A percentile compares a stretch with the other conserved stretches of the same genome.
These are phyloP conservation scores for Diddensiella santjacobensis DNA, from an alignment of 805 yeast genomes.

Conservation along the genomic window DNA sequence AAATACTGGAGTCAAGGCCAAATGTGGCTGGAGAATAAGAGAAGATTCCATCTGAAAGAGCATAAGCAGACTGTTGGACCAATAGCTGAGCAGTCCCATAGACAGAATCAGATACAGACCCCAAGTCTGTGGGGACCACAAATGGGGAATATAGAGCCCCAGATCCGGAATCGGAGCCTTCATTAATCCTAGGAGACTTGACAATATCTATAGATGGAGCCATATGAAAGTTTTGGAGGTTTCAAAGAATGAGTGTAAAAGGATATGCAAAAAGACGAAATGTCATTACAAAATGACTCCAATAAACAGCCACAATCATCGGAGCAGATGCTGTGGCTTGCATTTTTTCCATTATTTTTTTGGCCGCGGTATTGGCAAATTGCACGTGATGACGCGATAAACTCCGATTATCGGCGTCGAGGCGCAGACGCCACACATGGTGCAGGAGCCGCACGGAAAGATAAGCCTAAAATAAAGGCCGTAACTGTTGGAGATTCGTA, in stretches of 20 bases:
- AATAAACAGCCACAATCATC: conserved; percentile 4
- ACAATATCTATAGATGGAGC: conserved; percentile 17
- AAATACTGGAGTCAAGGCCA: conserved; percentile 55
- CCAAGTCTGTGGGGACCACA: conserved; percentile 22
- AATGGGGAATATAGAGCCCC: conserved; percentile 12
- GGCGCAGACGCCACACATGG: not conserved
- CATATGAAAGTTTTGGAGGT: conserved; percentile 2
- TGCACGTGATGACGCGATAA: not conserved
- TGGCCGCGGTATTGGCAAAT: not conserved
- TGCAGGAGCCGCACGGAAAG: not conserved
- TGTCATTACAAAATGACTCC: too few relatives aligned
- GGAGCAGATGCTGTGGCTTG: conserved; percentile 4
- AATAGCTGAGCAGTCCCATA: conserved; percentile 27
- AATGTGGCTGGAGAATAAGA: conserved; percentile 66
- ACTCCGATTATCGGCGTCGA: not conserved
- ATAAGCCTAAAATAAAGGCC: not conserved
- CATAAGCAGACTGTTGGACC: conserved; percentile 34
- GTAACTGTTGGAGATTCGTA: too few relatives aligned
- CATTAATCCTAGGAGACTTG: conserved; percentile 3
- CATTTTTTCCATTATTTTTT: not conserved
- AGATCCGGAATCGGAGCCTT: not conserved
- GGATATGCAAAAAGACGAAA: not conserved
- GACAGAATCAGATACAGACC: conserved; percentile 20
- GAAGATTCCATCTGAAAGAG: conserved; percentile 35
- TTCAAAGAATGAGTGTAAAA: not conserved